Conservation (phyloP, 2,329 filamentous ascomycete genomes). For the Pseudogymnoascus sp. region DNA sequence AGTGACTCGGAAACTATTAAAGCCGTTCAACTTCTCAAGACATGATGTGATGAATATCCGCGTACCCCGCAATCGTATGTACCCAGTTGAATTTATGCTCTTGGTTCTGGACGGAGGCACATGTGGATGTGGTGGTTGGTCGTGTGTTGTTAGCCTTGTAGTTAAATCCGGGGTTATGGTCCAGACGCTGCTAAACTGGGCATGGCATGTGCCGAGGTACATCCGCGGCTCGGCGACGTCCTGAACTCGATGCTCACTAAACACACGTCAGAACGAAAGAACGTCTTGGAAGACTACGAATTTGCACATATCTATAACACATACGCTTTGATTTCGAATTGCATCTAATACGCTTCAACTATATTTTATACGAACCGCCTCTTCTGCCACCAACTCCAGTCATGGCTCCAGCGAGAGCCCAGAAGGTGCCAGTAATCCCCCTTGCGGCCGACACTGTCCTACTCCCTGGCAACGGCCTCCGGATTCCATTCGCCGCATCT, state of each 20-base stretch:
- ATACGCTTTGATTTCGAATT: background rate
- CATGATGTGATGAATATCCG: background rate
- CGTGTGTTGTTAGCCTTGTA: background rate
- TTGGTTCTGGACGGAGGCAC: background rate
- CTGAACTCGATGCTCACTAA: conserved; percentile 1
- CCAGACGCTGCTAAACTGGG: background rate
- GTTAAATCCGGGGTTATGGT: conserved; percentile 1
- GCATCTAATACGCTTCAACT: background rate
- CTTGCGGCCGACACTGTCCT: conserved; percentile 75
- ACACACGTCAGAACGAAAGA: conserved; percentile 1
- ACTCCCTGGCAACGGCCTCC: conserved; percentile 76
- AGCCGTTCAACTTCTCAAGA: too few species aligned
- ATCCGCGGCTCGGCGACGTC: conserved; percentile 7
- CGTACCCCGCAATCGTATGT: background rate
- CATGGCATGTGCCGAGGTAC: conserved; percentile 8
- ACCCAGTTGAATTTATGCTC: background rate
- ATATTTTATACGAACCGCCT: background rate
- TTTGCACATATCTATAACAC: conserved; percentile 2
- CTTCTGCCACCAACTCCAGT: background rate
- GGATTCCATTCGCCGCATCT: conserved; percentile 71
- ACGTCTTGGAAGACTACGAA: background rate
- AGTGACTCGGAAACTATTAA: too few species aligned
- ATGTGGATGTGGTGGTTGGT: conserved; percentile 7
- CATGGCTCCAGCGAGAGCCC: conserved; percentile 16
- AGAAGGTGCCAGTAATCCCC: conserved; percentile 67